A percentile compares a stretch with the other conserved stretches of the same genome.
These are phyloP conservation scores for Poronia punctata DNA, from an alignment of 495 filamentous ascomycete species.

Conservation along the genomic window DNA sequence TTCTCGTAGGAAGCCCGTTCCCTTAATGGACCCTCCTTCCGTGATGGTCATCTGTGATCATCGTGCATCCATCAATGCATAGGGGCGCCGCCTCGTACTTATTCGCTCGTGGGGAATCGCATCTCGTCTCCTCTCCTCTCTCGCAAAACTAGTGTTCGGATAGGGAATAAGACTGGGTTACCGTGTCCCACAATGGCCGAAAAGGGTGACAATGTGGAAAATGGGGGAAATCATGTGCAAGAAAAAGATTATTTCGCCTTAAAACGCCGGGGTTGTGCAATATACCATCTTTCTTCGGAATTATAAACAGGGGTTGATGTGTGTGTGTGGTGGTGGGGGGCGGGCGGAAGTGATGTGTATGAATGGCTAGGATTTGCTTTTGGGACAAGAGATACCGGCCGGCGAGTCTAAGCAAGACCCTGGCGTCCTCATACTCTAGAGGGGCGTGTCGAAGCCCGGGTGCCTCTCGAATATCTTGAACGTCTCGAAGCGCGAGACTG, in stretches of 20 bases:
- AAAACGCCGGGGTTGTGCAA: constrained; percentile 10
- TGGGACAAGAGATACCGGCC: no score
- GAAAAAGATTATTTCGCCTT: neutral
- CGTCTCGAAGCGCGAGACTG: constrained; percentile 20
- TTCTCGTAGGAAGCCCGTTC: no score
- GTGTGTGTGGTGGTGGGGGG: neutral
- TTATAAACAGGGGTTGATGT: constrained; percentile 12
- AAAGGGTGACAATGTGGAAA: neutral
- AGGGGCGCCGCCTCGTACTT: no score
- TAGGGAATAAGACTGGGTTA: no score
- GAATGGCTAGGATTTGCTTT: neutral
- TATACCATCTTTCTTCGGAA: constrained; percentile 2
- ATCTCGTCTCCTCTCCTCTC: no score
- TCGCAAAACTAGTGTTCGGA: no score
- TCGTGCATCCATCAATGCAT: no score
- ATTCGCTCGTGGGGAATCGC: no score
- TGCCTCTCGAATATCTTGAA: constrained; percentile 17
- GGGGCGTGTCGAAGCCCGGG: constrained; percentile 14
- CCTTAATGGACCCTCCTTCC: no score
- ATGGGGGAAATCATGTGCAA: neutral
- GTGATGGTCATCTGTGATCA: no score
- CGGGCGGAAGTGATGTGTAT: neutral
- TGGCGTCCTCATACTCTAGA: constrained; percentile 8
- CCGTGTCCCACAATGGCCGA: no score
- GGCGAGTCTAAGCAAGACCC: no score